Evolutionary conservation across 2,329 filamentous ascomycete genomes (phyloP).

Genomic region (Hypoxylon sp.): DNA sequence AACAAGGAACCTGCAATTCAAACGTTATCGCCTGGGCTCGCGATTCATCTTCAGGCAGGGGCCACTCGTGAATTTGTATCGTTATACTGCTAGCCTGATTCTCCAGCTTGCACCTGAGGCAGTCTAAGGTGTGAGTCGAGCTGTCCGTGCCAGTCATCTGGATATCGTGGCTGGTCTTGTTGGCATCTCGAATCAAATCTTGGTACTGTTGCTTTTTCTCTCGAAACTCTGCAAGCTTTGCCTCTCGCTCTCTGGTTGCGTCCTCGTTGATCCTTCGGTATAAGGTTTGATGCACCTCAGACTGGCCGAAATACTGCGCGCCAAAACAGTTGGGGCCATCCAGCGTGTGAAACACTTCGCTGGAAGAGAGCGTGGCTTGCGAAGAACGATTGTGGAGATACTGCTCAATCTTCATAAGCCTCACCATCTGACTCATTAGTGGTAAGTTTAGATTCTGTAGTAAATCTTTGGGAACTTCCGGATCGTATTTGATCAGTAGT

Average conservation of each 20-base stretch:
- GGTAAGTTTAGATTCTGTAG: constrained; percentile 61
- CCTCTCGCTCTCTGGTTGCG: constrained; percentile 48
- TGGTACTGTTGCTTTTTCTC: constrained; percentile 47
- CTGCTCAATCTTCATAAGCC: constrained; percentile 59
- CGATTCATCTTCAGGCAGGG: constrained; percentile 54
- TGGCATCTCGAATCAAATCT: constrained; percentile 41
- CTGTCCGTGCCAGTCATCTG: neutral
- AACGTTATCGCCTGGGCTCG: constrained; percentile 62
- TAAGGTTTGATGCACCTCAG: constrained; percentile 53
- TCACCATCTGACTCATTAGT: constrained; percentile 57
- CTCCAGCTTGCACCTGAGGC: constrained; percentile 53
- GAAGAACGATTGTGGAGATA: constrained; percentile 57
- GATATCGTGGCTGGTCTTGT: constrained; percentile 18
- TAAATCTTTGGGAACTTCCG: constrained; percentile 55
- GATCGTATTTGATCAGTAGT: constrained; percentile 60
- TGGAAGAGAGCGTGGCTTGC: constrained; percentile 31
- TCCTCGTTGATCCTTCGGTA: constrained; percentile 53
- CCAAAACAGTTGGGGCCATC: constrained; percentile 56
- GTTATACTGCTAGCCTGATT: constrained; percentile 52
- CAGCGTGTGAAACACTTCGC: constrained; percentile 55
- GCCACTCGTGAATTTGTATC: constrained; percentile 68
- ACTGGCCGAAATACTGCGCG: constrained; percentile 62
- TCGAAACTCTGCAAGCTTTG: constrained; percentile 53
- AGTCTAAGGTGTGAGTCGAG: constrained; percentile 37
- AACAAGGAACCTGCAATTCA: constrained; percentile 59